Evolutionary conservation across 1,284 basidiomycete species (phyloP).

Genomic region (Irpex sp.): DNA sequence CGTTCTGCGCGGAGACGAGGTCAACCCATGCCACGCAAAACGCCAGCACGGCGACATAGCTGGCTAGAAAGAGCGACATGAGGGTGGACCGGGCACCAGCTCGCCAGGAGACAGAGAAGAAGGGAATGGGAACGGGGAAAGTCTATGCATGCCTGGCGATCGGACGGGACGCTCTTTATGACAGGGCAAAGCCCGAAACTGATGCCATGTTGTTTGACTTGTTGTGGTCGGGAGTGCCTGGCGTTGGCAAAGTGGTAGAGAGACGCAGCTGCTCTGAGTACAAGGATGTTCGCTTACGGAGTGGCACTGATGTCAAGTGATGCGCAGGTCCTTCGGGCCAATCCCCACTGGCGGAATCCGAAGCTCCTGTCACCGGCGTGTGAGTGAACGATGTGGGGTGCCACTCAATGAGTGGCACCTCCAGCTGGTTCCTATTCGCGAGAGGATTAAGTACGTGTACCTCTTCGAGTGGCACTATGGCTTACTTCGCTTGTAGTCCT

Average conservation of each 20-base stretch:
- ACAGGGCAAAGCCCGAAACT: not conserved
- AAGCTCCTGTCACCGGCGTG: not conserved
- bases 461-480: too few species aligned
- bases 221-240: not conserved
- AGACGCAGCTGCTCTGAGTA: not conserved
- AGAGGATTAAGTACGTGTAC: too few species aligned
- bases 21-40: not conserved
- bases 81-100: conserved; percentile 1
- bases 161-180: not conserved
- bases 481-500: too few species aligned
- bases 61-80: conserved; percentile 1
- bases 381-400: not conserved
- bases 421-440: too few species aligned
- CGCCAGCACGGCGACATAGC: not conserved
- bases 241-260: not conserved
- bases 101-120: conserved; percentile 7
- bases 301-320: not conserved
- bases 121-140: not conserved
- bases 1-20: not conserved
- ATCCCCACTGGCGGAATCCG: not conserved
- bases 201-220: not conserved
- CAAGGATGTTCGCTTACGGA: not conserved
- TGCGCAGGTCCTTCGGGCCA: not conserved
- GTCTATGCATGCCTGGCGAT: not conserved
- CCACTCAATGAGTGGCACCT: too few species aligned